Base-by-base conservation (phyloP, 306 rosid species). In the Coriaria nepalensis region DNA sequence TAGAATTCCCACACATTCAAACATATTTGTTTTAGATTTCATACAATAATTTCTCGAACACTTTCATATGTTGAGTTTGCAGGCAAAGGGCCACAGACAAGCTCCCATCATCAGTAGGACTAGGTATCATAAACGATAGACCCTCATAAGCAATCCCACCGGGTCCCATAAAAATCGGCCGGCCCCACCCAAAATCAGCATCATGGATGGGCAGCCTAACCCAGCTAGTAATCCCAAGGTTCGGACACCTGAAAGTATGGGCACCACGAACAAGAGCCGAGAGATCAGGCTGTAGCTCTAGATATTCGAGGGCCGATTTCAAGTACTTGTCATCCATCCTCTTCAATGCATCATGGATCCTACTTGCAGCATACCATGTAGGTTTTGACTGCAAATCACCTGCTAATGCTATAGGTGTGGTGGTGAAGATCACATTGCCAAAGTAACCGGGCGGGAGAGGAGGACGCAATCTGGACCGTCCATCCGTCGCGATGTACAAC, bases 151-250 rank as follows among this genome's bases (percentile, higher is more conserved):
- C 74, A 36, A 90, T 78, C 34, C 95, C 97, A 11, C 95, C 97
- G 2, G 95, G 97, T 20, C 97, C 97, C 97, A 90, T 78, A 64
- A 90, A 90, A 11, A 84, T 76, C 5, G 97, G 97, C 33, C 92
- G 75, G 12, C 97, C 95, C 95, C 95, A 90, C 43, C 97, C 97
- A 36, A 90, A 90, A 44, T 90, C 92, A 56, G 97, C 97, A 52
- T 90, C 94, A 34, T 90, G 79, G 13, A 90, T 78, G 0, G 97
- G 97, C 55, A 90, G 78, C 62, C 95, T 75, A 7, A 61, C 71
- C 97, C 97, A 90, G 35, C 93, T 84, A n/a, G 93, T 84, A 52
- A 90, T 90, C 7, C 93, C 95, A 6, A 90, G 93, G 55, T 90
- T 90, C 0, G 97, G 97, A 38, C 97, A 84, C 64, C 78, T 72